Percentiles rank a stretch among this genome's conserved stretches.
phyloP scores from a whole-genome alignment of 352 stramenopile species.

The Phytophthora niederhauseri region DNA sequence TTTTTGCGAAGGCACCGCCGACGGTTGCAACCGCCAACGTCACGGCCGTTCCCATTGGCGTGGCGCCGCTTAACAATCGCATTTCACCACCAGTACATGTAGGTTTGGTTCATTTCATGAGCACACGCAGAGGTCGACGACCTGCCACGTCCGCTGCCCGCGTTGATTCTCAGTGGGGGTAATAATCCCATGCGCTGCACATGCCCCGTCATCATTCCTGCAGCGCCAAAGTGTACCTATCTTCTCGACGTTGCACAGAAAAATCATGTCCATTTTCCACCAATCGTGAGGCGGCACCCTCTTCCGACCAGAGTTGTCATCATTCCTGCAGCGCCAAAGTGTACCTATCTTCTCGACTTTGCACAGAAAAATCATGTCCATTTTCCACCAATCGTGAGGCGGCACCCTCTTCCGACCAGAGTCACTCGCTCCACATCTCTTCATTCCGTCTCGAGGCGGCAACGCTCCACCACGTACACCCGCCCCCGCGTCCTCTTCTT shows the following conservation, averaged over 20 bases:
- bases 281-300: constrained; percentile 18
- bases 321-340: no score
- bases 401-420: constrained; percentile 21
- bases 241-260: background rate
- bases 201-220: no score
- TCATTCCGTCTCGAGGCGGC: background rate
- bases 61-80: background rate
- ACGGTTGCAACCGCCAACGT: constrained; percentile 24
- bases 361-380: constrained; percentile 16
- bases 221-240: no score
- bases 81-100: background rate
- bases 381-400: constrained; percentile 25
- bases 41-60: constrained; percentile 9
- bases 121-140: no score
- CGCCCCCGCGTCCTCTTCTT: background rate
- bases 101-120: no score
- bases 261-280: constrained; percentile 28
- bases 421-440: constrained; percentile 9
- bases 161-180: no score
- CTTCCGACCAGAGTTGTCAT: constrained; percentile 18
- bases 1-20: constrained; percentile 13
- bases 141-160: no score
- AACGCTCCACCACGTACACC: background rate
- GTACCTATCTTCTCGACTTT: background rate
- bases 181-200: no score